Conservation (phyloP, 495 filamentous ascomycete species). For the Bryoglossum gracile region DNA sequence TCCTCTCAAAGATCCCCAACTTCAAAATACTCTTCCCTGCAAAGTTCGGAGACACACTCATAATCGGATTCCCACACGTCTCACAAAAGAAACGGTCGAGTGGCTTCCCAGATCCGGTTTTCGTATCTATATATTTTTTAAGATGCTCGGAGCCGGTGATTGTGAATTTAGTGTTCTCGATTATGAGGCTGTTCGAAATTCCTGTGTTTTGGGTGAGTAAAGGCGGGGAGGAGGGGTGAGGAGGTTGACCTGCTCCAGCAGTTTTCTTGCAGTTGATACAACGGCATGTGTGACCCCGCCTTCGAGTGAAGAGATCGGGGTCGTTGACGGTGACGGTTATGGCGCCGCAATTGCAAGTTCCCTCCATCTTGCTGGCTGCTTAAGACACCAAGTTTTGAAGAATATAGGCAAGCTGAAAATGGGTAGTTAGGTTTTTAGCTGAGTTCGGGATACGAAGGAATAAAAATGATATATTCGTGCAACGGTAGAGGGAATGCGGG, state of each 20-base stretch:
- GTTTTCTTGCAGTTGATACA: conserved; percentile 35
- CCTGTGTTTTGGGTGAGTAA: conserved; percentile 4
- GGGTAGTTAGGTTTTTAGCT: no score
- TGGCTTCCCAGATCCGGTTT: conserved; percentile 32
- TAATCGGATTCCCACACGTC: conserved; percentile 34
- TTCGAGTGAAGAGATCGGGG: conserved; percentile 29
- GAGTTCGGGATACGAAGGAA: no score
- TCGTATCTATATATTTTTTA: conserved; percentile 29
- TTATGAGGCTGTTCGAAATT: conserved; percentile 28
- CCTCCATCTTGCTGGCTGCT: conserved; percentile 27
- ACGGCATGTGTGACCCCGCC: conserved; percentile 32
- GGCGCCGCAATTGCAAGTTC: conserved; percentile 33
- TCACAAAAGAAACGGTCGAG: conserved; percentile 35
- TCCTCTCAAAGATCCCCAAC: conserved; percentile 36
- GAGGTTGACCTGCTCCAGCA: conserved; percentile 29
- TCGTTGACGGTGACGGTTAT: conserved; percentile 34
- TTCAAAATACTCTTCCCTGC: conserved; percentile 33
- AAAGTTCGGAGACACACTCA: conserved; percentile 26
- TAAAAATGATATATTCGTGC: no score
- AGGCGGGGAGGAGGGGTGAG: not conserved
- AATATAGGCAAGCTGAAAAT: no score
- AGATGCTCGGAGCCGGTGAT: conserved; percentile 32
- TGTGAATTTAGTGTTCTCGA: conserved; percentile 33
- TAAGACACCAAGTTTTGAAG: no score
- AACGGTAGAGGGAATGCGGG: no score